Evolutionary conservation across 2,329 filamentous ascomycete species (phyloP).

Genomic region (Canariomyces notabilis): DNA sequence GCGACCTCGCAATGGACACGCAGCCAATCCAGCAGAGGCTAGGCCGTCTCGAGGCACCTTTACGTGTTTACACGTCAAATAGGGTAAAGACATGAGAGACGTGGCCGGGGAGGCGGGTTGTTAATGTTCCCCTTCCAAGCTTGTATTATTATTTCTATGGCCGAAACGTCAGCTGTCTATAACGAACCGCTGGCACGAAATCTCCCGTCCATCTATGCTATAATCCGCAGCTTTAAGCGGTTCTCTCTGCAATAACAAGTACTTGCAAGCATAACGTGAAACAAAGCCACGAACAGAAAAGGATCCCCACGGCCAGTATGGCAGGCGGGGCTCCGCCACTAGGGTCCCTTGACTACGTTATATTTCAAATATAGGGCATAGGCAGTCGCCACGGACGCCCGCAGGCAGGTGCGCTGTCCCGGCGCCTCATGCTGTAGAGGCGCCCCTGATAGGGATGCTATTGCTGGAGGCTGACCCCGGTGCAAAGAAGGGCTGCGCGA

Average conservation of each 20-base stretch:
- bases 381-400: too few species aligned
- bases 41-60: too few species aligned
- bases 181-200: slow-evolving; percentile 1
- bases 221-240: neutral
- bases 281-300: neutral
- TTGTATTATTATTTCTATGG: neutral
- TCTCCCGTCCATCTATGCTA: neutral
- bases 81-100: neutral
- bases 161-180: neutral
- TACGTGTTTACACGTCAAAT: too few species aligned
- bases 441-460: slow-evolving; percentile 11
- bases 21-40: too few species aligned
- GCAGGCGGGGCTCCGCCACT: too few species aligned
- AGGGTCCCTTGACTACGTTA: too few species aligned
- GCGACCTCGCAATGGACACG: too few species aligned
- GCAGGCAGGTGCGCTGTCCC: neutral
- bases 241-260: slow-evolving; percentile 4
- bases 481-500: slow-evolving; percentile 46
- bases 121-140: neutral
- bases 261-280: neutral
- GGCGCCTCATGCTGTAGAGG: slow-evolving; percentile 1
- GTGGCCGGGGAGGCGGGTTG: too few species aligned
- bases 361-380: too few species aligned
- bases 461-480: slow-evolving; percentile 13
- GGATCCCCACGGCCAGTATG: neutral